A percentile compares a stretch with the other conserved stretches of the same genome.
These are phyloP conservation scores for Mallotus japonicus DNA, from an alignment of 441 rosid genomes.

Conservation along the genomic window DNA sequence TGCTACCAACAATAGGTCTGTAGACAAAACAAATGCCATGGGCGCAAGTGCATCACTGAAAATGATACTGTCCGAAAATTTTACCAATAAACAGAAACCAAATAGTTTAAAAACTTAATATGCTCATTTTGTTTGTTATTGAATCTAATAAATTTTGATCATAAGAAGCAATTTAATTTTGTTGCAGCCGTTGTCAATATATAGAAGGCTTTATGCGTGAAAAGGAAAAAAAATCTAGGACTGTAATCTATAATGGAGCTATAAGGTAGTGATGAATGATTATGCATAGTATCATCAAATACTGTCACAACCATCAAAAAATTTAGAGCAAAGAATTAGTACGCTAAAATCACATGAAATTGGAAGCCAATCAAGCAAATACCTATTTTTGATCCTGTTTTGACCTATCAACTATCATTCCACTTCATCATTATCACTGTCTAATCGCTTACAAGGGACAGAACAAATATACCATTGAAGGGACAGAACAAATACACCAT, in stretches of 20 bases:
- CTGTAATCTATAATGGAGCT: neutral
- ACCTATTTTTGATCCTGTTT: neutral
- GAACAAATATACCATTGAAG: neutral
- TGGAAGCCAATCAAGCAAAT: neutral
- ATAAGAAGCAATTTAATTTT: neutral
- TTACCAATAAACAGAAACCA: neutral
- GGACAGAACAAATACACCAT: neutral
- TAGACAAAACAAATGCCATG: conserved; percentile 12
- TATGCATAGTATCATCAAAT: too few relatives aligned
- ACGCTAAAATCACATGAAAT: neutral
- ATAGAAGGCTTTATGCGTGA: neutral
- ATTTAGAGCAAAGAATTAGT: too few relatives aligned
- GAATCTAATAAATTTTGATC: neutral
- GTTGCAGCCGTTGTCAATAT: neutral
- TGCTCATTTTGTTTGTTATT: neutral
- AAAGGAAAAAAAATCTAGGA: neutral
- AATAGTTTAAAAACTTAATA: neutral
- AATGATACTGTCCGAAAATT: neutral
- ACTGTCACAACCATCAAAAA: too few relatives aligned
- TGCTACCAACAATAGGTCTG: conserved; percentile 31
- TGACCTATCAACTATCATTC: neutral
- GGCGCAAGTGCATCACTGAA: neutral
- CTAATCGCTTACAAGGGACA: neutral
- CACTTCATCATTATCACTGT: neutral
- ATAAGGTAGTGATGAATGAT: neutral